A percentile compares a stretch with the other conserved stretches of the same genome.
Conservation (phyloP, 1,284 basidiomycete genomes). For the Austroboletus novae-zelandiae region DNA sequence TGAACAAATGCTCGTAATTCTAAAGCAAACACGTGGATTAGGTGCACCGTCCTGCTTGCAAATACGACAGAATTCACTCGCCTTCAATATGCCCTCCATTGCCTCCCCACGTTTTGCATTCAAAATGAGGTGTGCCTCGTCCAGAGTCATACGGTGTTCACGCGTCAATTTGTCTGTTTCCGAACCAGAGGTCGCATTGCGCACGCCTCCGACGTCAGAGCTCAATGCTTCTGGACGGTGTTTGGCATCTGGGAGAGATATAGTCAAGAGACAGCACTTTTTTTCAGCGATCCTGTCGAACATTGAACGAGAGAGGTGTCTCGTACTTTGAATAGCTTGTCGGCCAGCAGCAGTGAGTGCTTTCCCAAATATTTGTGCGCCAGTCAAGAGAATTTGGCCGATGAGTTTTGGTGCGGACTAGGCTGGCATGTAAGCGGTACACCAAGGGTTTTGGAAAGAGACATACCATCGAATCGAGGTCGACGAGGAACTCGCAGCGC, state of each 20-base stretch:
- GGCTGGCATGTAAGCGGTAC: background rate
- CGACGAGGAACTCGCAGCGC: background rate
- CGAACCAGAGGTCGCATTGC: slow-evolving; percentile 71
- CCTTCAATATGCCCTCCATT: slow-evolving; percentile 72
- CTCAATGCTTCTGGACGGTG: slow-evolving; percentile 63
- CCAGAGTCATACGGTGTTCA: slow-evolving; percentile 90
- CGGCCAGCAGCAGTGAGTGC: slow-evolving; percentile 88
- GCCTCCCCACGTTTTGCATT: slow-evolving; percentile 81
- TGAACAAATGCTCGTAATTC: slow-evolving; percentile 94
- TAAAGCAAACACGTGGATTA: slow-evolving; percentile 33
- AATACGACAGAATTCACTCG: slow-evolving; percentile 34
- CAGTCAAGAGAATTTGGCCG: slow-evolving; percentile 81
- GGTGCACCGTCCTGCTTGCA: background rate
- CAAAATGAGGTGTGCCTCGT: slow-evolving; percentile 93
- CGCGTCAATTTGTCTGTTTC: slow-evolving; percentile 75
- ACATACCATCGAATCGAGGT: slow-evolving; percentile 23
- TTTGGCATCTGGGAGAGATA: slow-evolving; percentile 66
- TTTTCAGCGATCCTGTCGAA: slow-evolving; percentile 6
- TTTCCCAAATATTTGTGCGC: slow-evolving; percentile 85
- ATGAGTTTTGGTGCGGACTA: slow-evolving; percentile 76
- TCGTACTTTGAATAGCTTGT: slow-evolving; percentile 92
- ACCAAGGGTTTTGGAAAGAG: background rate
- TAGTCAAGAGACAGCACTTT: background rate
- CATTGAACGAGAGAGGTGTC: background rate
- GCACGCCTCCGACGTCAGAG: slow-evolving; percentile 67